Conservation (phyloP, 2,329 filamentous ascomycete species). For the Aureobasidium leucospermi region DNA sequence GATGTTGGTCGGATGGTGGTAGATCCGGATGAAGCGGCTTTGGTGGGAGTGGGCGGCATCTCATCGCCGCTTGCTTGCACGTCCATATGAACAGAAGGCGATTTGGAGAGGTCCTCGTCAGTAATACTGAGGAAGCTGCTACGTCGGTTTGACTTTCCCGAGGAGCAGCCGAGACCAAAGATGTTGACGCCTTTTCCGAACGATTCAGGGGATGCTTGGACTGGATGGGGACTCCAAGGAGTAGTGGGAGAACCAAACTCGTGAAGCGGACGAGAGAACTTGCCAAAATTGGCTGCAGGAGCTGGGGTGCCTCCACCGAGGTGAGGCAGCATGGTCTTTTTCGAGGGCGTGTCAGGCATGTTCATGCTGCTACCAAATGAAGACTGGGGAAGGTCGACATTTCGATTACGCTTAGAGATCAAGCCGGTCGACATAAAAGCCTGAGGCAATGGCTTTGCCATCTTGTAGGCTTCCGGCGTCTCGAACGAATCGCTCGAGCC, state of each 20-base stretch:
- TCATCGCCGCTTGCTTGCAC: constrained; percentile 60
- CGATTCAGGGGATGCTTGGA: constrained; percentile 56
- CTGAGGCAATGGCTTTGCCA: constrained; percentile 66
- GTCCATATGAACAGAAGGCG: constrained; percentile 48
- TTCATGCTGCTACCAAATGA: constrained; percentile 49
- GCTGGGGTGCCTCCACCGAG: constrained; percentile 48
- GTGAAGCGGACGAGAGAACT: constrained; percentile 57
- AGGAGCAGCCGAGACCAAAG: constrained; percentile 42
- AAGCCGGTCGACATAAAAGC: constrained; percentile 93
- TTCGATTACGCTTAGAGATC: constrained; percentile 86
- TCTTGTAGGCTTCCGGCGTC: constrained; percentile 70
- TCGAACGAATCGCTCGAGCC: constrained; percentile 51
- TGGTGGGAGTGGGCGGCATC: constrained; percentile 89
- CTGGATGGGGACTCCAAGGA: constrained; percentile 62
- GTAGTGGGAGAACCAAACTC: constrained; percentile 75
- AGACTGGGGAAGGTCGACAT: constrained; percentile 57
- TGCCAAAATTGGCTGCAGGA: constrained; percentile 47
- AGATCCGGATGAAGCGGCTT: constrained; percentile 45
- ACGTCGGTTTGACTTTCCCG: constrained; percentile 45
- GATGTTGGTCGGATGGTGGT: constrained; percentile 31
- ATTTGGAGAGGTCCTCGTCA: constrained; percentile 61
- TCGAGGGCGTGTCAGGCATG: constrained; percentile 94
- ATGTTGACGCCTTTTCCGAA: constrained; percentile 59
- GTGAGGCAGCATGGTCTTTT: constrained; percentile 71
- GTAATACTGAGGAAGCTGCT: constrained; percentile 76